Evolutionary conservation across 2,329 filamentous ascomycete species (phyloP).

Genomic region (Fusarium sp.): DNA sequence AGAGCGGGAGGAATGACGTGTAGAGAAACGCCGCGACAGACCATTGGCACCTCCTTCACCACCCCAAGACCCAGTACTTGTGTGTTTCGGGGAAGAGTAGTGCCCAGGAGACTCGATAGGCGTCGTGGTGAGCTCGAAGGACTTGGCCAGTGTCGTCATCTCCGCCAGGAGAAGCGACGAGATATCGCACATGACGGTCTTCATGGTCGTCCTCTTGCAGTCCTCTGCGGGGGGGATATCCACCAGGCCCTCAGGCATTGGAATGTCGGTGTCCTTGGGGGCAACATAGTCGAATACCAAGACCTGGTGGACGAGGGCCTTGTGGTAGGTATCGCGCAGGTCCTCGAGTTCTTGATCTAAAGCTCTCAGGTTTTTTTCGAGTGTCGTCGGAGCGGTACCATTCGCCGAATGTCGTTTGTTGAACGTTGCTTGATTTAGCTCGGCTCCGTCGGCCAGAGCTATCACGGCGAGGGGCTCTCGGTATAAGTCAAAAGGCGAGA

Average conservation of each 20-base stretch:
- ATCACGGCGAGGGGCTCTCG: constrained; percentile 88
- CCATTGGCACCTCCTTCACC: constrained; percentile 57
- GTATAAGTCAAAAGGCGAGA: constrained; percentile 92
- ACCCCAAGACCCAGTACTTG: constrained; percentile 61
- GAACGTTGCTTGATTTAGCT: constrained; percentile 71
- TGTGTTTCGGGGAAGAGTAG: constrained; percentile 56
- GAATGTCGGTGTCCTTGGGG: constrained; percentile 63
- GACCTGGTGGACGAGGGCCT: constrained; percentile 83
- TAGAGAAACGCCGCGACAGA: constrained; percentile 62
- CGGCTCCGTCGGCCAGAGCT: constrained; percentile 85
- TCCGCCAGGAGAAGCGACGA: constrained; percentile 82
- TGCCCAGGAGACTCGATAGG: constrained; percentile 84
- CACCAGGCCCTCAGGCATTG: constrained; percentile 77
- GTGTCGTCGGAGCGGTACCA: constrained; percentile 64
- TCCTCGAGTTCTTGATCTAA: constrained; percentile 79
- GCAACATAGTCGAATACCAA: constrained; percentile 83
- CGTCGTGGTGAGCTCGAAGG: constrained; percentile 76
- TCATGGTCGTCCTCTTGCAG: constrained; percentile 84
- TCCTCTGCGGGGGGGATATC: constrained; percentile 78
- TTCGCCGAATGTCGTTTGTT: constrained; percentile 69
- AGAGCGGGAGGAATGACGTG: constrained; percentile 64
- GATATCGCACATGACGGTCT: constrained; percentile 85
- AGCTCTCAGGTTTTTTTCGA: constrained; percentile 71
- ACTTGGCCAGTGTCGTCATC: constrained; percentile 81
- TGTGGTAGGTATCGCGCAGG: constrained; percentile 80